phyloP scores from a whole-genome alignment of 495 filamentous ascomycete genomes.

The Aspergillus nanangensis region DNA sequence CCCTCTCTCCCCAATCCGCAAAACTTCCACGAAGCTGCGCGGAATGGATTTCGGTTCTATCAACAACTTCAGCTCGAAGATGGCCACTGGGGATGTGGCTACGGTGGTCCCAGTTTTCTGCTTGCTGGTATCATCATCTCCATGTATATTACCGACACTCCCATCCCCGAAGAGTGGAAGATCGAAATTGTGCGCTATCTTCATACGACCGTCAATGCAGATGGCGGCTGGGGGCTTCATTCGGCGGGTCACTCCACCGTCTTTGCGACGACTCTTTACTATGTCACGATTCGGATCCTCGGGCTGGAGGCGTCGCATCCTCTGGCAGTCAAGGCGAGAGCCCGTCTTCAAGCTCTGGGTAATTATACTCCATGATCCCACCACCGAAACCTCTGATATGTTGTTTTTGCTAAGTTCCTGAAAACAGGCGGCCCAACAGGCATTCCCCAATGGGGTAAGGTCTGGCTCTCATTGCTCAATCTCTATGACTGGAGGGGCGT shows the following conservation, averaged over 20 bases:
- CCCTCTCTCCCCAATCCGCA: neutral
- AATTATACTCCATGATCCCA: too few relatives aligned
- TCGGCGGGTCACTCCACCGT: slow-evolving; percentile 74
- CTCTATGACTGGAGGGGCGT: slow-evolving; percentile 66
- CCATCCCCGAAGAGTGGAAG: slow-evolving; percentile 3
- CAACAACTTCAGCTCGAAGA: slow-evolving; percentile 3
- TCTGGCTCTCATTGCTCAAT: slow-evolving; percentile 70
- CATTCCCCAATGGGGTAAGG: slow-evolving; percentile 86
- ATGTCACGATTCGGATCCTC: slow-evolving; percentile 64
- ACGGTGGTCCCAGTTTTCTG: slow-evolving; percentile 11
- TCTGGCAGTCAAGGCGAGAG: slow-evolving; percentile 68
- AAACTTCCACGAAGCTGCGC: neutral
- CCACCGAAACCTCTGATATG: too few relatives aligned
- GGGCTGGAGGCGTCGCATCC: slow-evolving; percentile 72
- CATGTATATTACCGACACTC: slow-evolving; percentile 8
- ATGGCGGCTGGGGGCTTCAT: slow-evolving; percentile 81
- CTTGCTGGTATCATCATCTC: slow-evolving; percentile 9
- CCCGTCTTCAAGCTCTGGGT: slow-evolving; percentile 42
- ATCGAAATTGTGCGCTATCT: slow-evolving; percentile 9
- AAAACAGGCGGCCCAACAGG: slow-evolving; percentile 67
- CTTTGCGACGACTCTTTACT: slow-evolving; percentile 77
- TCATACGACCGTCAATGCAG: slow-evolving; percentile 44
- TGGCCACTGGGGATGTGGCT: slow-evolving; percentile 11
- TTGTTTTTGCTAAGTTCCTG: too few relatives aligned
- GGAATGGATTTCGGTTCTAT: slow-evolving; percentile 5